phyloP scores from a whole-genome alignment of 1,284 basidiomycete genomes.

The Puccinia hordei region DNA sequence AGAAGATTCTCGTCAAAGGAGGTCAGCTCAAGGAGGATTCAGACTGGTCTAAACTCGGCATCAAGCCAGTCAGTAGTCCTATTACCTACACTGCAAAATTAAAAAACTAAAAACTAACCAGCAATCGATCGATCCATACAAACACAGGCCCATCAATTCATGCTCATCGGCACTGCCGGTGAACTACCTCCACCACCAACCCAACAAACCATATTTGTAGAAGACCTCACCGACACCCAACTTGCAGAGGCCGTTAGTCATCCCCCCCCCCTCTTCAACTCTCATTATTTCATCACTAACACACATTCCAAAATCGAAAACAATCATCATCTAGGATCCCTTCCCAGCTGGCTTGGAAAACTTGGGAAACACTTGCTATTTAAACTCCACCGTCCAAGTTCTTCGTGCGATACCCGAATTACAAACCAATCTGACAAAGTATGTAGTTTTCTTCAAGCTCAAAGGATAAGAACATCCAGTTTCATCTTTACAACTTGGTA shows the following conservation, averaged over 20 bases:
- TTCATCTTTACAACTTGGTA: conserved; percentile 12
- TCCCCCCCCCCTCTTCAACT: neutral
- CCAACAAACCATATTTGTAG: conserved; percentile 76
- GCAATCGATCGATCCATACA: neutral
- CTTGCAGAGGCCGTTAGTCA: conserved; percentile 66
- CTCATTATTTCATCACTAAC: conserved; percentile 20
- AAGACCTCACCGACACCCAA: conserved; percentile 63
- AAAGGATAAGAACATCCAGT: conserved; percentile 34
- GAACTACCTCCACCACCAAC: conserved; percentile 84
- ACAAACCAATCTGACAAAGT: conserved; percentile 66
- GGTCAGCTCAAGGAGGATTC: conserved; percentile 91
- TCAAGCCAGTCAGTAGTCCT: conserved; percentile 69
- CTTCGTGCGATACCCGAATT: conserved; percentile 87
- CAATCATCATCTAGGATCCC: neutral
- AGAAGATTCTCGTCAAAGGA: conserved; percentile 97
- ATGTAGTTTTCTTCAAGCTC: neutral
- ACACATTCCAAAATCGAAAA: conserved; percentile 58
- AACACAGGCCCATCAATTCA: conserved; percentile 56
- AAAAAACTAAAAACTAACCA: neutral
- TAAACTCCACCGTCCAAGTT: conserved; percentile 92
- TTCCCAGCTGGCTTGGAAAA: conserved; percentile 58
- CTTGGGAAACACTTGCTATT: conserved; percentile 89
- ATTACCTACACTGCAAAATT: neutral
- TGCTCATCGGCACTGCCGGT: conserved; percentile 86
- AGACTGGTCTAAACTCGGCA: conserved; percentile 76